phyloP scores from a whole-genome alignment of 768 basidiomycete species.

The Tulasnella sp. region DNA sequence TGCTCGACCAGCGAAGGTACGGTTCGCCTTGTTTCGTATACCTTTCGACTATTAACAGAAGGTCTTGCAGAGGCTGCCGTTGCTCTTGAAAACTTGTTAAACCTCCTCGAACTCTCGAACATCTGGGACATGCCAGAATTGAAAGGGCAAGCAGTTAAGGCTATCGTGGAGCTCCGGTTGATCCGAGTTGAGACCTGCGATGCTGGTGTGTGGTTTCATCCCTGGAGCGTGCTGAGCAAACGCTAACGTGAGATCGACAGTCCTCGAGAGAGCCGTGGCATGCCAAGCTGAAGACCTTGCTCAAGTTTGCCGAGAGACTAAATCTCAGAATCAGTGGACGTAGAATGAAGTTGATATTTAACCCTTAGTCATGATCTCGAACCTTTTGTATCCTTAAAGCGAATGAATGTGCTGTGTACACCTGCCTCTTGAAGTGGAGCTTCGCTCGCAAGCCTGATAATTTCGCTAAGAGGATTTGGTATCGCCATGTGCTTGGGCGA shows the following conservation, averaged over 20 bases:
- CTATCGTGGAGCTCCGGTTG: constrained; percentile 1
- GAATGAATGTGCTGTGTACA: not conserved
- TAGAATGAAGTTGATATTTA: not conserved
- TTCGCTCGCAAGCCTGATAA: too few relatives aligned
- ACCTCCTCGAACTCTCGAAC: constrained; percentile 3
- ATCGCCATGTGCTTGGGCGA: too few relatives aligned
- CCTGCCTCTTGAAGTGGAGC: too few relatives aligned
- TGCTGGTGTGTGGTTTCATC: not conserved
- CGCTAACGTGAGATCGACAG: not conserved
- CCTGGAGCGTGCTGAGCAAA: too few relatives aligned
- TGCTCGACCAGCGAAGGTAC: constrained; percentile 4
- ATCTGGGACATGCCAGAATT: not conserved
- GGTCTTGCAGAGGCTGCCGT: not conserved
- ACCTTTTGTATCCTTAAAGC: not conserved
- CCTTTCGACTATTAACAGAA: not conserved
- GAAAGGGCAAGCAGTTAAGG: not conserved
- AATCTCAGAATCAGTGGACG: not conserved
- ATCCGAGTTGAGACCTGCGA: not conserved
- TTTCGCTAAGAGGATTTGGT: too few relatives aligned
- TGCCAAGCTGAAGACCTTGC: constrained; percentile 4
- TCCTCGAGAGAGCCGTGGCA: not conserved
- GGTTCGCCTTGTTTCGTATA: not conserved
- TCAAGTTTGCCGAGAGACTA: not conserved
- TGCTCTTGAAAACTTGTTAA: not conserved
- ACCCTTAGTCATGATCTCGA: not conserved